Percentiles rank a stretch among this genome's conserved stretches.
These are phyloP conservation scores for Penicillium sp. DNA, from an alignment of 2,329 filamentous ascomycete genomes.

Conservation along the genomic window DNA sequence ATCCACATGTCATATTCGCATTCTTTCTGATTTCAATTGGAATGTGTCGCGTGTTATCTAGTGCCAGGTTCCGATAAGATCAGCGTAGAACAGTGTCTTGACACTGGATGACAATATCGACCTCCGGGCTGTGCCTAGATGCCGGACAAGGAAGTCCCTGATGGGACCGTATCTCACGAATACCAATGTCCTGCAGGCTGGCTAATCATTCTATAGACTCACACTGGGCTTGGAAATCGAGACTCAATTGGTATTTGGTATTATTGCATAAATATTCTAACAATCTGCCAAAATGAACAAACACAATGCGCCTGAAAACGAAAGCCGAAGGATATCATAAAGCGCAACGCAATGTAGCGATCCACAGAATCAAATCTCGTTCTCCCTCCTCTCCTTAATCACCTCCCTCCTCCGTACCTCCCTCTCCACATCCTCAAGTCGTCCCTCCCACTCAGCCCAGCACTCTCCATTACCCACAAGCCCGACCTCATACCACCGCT, in stretches of 20 bases:
- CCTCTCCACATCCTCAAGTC: slow-evolving; percentile 62
- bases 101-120: background rate
- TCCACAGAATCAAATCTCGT: slow-evolving; percentile 34
- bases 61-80: background rate
- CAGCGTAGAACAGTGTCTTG: background rate
- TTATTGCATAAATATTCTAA: background rate
- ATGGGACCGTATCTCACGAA: background rate
- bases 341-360: background rate
- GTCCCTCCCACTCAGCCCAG: slow-evolving; percentile 67
- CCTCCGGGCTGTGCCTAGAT: background rate
- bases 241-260: background rate
- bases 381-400: slow-evolving; percentile 51
- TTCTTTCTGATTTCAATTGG: background rate
- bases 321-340: slow-evolving; percentile 10
- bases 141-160: background rate
- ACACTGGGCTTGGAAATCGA: background rate
- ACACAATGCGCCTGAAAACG: background rate
- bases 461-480: slow-evolving; percentile 64
- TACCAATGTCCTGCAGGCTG: background rate
- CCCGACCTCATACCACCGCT: slow-evolving; percentile 69
- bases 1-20: background rate
- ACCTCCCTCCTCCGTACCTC: slow-evolving; percentile 61
- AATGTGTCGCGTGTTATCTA: background rate
- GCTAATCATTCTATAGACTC: background rate
- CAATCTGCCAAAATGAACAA: background rate